These are phyloP conservation scores for Didymella pinodella DNA, from an alignment of 2,329 filamentous ascomycete species.

Conservation along the genomic window DNA sequence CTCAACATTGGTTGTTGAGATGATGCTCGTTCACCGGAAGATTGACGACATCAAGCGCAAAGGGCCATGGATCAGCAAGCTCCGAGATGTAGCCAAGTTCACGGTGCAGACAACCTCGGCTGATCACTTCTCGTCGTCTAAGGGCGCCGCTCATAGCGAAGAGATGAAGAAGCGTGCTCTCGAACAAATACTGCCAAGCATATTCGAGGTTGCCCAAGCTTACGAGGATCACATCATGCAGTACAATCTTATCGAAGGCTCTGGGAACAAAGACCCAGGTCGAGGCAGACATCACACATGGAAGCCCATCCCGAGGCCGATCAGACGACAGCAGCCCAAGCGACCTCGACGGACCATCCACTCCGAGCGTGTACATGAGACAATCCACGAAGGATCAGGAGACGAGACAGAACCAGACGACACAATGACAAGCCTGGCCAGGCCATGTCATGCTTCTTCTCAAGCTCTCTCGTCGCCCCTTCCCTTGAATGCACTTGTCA, in stretches of 20 bases:
- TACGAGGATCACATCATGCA: constrained; percentile 42
- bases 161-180: constrained; percentile 40
- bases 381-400: constrained; percentile 19
- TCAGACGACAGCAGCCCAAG: constrained; percentile 21
- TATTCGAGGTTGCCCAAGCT: constrained; percentile 40
- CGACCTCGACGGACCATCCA: constrained; percentile 19
- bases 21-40: constrained; percentile 42
- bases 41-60: constrained; percentile 37
- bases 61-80: constrained; percentile 36
- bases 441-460: not conserved
- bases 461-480: constrained; percentile 7
- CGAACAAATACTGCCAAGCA: constrained; percentile 35
- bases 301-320: constrained; percentile 32
- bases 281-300: constrained; percentile 37
- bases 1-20: constrained; percentile 36
- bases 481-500: not conserved
- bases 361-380: constrained; percentile 2
- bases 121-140: constrained; percentile 41
- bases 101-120: constrained; percentile 31
- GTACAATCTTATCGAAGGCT: constrained; percentile 36
- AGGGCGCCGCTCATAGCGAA: constrained; percentile 31
- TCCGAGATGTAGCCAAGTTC: constrained; percentile 33
- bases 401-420: constrained; percentile 39
- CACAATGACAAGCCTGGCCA: constrained; percentile 12
- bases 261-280: constrained; percentile 27